Evolutionary conservation across 306 rosid genomes (phyloP).

Genomic region (Mimosa bimucronata): DNA sequence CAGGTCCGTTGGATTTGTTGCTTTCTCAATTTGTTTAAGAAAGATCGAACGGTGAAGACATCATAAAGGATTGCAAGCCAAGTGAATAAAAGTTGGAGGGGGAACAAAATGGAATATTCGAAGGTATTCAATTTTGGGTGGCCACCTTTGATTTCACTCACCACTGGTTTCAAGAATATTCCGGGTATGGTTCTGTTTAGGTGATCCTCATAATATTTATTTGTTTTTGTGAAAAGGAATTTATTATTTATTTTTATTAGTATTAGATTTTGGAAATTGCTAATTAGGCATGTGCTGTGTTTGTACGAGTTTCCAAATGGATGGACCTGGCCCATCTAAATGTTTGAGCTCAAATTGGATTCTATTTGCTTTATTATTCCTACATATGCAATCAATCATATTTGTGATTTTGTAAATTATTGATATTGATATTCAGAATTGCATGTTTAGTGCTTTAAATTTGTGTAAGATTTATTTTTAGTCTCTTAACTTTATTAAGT

Average conservation of each 20-base stretch:
- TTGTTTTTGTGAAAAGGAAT: background rate
- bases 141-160: conserved; percentile 20
- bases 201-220: background rate
- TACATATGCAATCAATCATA: background rate
- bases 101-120: conserved; percentile 51
- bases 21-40: background rate
- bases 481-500: no score
- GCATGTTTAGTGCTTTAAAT: no score
- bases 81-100: background rate
- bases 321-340: background rate
- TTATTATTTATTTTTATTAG: background rate
- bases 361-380: background rate
- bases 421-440: background rate
- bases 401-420: background rate
- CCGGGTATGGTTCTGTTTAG: conserved; percentile 29
- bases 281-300: conserved; percentile 17
- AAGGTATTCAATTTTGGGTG: conserved; percentile 28
- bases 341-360: conserved; percentile 21
- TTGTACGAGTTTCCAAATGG: background rate
- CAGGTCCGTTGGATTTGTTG: conserved; percentile 34
- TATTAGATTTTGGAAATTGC: background rate
- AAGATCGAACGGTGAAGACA: conserved; percentile 6
- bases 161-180: conserved; percentile 27
- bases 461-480: no score
- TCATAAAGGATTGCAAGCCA: background rate